These are phyloP conservation scores for Paecilomyces niveus DNA, from an alignment of 2,329 filamentous ascomycete genomes.

Conservation along the genomic window DNA sequence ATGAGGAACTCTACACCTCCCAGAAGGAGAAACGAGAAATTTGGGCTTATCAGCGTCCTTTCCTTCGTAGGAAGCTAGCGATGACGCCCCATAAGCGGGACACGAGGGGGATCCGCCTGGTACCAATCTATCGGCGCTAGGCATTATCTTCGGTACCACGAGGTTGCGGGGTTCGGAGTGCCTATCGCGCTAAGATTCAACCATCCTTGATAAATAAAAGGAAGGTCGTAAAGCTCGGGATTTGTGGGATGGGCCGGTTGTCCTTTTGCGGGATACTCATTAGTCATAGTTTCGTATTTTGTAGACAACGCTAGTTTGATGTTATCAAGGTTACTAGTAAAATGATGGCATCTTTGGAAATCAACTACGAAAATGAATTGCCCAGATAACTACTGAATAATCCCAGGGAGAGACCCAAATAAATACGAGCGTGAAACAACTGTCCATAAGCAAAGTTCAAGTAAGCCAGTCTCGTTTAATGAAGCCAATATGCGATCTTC, in stretches of 20 bases:
- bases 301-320: background rate
- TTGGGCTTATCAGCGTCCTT: background rate
- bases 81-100: background rate
- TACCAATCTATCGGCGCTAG: background rate
- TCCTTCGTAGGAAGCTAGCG: background rate
- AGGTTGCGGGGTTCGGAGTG: background rate
- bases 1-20: background rate
- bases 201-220: background rate
- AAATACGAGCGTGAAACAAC: too few species aligned
- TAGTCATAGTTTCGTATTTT: background rate
- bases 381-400: too few species aligned
- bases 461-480: too few species aligned
- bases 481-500: too few species aligned
- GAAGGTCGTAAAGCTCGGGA: background rate
- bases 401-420: too few species aligned
- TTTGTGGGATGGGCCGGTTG: background rate
- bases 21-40: background rate
- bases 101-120: too few species aligned
- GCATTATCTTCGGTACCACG: background rate
- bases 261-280: background rate
- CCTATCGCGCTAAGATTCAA: background rate
- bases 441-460: too few species aligned
- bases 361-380: too few species aligned
- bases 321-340: too few species aligned
- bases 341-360: too few species aligned